Evolutionary conservation across 2,329 filamentous ascomycete species (phyloP).

Genomic region (Diaporthe batatas): DNA sequence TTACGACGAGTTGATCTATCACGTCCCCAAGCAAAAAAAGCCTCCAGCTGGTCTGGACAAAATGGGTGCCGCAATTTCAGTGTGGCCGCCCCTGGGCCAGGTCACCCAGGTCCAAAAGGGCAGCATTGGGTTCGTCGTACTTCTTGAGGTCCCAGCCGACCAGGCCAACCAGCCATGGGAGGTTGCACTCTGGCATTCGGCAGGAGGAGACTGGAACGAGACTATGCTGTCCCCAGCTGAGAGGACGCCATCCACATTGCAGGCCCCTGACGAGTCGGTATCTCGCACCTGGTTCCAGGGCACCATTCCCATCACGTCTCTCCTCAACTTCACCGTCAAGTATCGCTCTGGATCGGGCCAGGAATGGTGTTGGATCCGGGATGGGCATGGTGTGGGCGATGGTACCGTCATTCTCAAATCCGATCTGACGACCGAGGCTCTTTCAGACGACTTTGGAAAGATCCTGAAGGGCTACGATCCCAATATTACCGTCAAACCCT

Average conservation of each 20-base stretch:
- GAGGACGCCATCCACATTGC: conserved; percentile 64
- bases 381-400: conserved; percentile 73
- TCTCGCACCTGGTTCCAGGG: conserved; percentile 67
- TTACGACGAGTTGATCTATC: conserved; percentile 54
- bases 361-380: conserved; percentile 79
- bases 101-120: conserved; percentile 70
- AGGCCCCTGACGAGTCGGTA: conserved; percentile 53
- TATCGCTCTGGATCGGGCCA: conserved; percentile 67
- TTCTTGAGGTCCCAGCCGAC: conserved; percentile 74
- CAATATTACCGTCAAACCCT: conserved; percentile 65
- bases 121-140: conserved; percentile 72
- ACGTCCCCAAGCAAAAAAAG: conserved; percentile 55
- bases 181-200: conserved; percentile 78
- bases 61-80: conserved; percentile 58
- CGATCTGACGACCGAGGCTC: conserved; percentile 47
- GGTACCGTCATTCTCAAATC: conserved; percentile 70
- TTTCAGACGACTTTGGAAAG: conserved; percentile 60
- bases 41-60: conserved; percentile 47
- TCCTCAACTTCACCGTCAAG: conserved; percentile 77
- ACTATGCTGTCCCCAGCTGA: conserved; percentile 53
- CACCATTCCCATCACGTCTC: conserved; percentile 60
- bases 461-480: conserved; percentile 71
- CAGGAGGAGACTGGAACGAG: conserved; percentile 65
- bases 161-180: conserved; percentile 74
- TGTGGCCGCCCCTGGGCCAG: conserved; percentile 81